Base-by-base conservation (phyloP, 2,329 filamentous ascomycete genomes). In the Fusarium stilboides region DNA sequence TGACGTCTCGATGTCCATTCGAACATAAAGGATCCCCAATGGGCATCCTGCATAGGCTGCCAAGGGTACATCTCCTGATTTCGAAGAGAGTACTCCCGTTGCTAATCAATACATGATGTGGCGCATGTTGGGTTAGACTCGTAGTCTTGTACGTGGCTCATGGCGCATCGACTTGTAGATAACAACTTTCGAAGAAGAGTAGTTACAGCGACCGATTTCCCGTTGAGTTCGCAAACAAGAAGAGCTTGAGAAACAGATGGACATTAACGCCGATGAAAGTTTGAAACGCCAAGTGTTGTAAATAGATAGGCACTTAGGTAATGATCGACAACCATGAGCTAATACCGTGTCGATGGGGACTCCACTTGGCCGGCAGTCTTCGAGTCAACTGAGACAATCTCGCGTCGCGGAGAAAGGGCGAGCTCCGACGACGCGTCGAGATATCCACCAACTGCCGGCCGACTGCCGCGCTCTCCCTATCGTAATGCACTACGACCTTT, bases 401-500 rank as follows among this genome's bases (percentile, higher is more conserved):
- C 40, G 42, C n/a, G 14, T 39, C 26, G 53, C 49, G 39, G 37
- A 31, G 33, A 36, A 40, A 50, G 28, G 24, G 57, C 64, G 64
- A 68, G 36, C 43, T 40, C 61, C 63, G 57, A 54, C 17, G 15
- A 43, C 14, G 36, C 13, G 4, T 37, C n/a, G 14, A 42, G 33
- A 14, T 39, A 26, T 22, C 17, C 45, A 63, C 51, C 28, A 34
- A 52, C 12, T 44, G 45, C 64, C 59, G 59, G 39, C 65, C 65
- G 65, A 68, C 59, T 55, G 22, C 64, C 65, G 65, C 36, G 24
- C 28, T 20, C 26, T 50, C 37, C 28, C 28, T 57, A 13, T 34
- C 20, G 47, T n/a, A 31, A 49, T 47, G 12, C 15, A 28, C 47
- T 19, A 22, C 24, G 12, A 33, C 26, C n/a, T 19, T 24, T 7